Evolutionary conservation across 345 rosid species (phyloP).

Genomic region (Aethionema arabicum): DNA sequence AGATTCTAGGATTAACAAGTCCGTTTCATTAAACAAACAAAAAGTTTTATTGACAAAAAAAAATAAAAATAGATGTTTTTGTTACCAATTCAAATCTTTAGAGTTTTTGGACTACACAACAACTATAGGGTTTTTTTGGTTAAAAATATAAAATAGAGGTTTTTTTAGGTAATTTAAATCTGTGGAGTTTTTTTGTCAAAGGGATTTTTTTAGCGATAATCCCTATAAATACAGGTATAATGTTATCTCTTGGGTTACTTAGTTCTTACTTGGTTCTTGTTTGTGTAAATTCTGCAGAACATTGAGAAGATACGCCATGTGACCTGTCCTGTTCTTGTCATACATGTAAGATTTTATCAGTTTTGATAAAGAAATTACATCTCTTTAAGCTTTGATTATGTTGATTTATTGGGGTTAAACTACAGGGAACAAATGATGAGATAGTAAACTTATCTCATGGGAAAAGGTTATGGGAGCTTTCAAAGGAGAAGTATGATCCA

Average conservation of each 20-base stretch:
- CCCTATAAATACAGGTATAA: no score
- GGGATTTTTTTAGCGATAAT: no score
- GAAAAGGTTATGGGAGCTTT: constrained; percentile 70
- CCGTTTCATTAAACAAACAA: no score
- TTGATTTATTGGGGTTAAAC: neutral
- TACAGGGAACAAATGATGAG: constrained; percentile 56
- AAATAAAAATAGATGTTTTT: no score
- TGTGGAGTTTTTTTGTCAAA: no score
- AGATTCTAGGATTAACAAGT: no score
- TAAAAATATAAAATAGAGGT: no score
- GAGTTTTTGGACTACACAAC: no score
- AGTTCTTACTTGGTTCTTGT: neutral
- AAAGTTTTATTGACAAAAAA: no score
- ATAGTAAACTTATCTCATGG: constrained; percentile 88
- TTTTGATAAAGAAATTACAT: neutral
- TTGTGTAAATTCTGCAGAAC: constrained; percentile 52
- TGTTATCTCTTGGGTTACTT: neutral
- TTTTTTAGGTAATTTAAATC: no score
- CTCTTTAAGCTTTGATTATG: neutral
- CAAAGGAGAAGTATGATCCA: constrained; percentile 78
- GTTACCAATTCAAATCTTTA: no score
- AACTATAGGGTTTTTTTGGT: no score
- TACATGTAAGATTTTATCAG: constrained; percentile 60
- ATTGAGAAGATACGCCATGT: constrained; percentile 77
- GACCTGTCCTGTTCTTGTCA: constrained; percentile 71